A percentile compares a stretch with the other conserved stretches of the same genome.
Conservation (phyloP, 2,329 filamentous ascomycete genomes). For the Microdochium nivale region DNA sequence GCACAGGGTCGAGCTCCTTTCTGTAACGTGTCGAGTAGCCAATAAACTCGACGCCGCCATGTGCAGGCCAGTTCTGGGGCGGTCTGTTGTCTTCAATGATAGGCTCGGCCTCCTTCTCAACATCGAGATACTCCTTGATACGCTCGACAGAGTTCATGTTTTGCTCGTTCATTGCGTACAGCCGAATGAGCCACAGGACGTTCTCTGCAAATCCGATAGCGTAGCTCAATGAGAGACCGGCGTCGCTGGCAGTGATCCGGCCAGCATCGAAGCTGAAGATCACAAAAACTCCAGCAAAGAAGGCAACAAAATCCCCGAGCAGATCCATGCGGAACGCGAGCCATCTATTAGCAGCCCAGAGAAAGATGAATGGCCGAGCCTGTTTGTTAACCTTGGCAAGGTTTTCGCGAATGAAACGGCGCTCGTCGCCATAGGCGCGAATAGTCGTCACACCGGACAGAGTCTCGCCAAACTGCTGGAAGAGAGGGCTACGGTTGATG, state of each 20-base stretch:
- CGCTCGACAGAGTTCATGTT: constrained; percentile 99
- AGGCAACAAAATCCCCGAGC: constrained; percentile 82
- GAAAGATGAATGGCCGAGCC: constrained; percentile 85
- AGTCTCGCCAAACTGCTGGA: constrained; percentile 97
- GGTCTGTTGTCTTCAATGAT: constrained; percentile 74
- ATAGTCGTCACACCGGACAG: constrained; percentile 93
- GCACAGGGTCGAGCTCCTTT: constrained; percentile 75
- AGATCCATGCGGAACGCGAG: constrained; percentile 86
- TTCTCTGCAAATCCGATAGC: constrained; percentile 97
- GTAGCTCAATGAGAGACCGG: constrained; percentile 89
- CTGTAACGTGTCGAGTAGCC: constrained; percentile 86
- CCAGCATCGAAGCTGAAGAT: constrained; percentile 62
- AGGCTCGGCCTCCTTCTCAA: constrained; percentile 82
- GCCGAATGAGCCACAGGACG: constrained; percentile 87
- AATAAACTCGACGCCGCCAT: constrained; percentile 80
- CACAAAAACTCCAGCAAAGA: constrained; percentile 89
- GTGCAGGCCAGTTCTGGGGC: constrained; percentile 70
- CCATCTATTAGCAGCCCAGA: constrained; percentile 97
- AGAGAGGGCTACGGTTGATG: constrained; percentile 85
- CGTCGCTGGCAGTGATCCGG: constrained; percentile 79
- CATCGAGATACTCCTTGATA: constrained; percentile 92
- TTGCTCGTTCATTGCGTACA: constrained; percentile 93
- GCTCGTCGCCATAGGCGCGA: constrained; percentile 88
- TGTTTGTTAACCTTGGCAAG: constrained; percentile 81
- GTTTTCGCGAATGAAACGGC: constrained; percentile 89